A percentile compares a stretch with the other conserved stretches of the same genome.
These are phyloP conservation scores for Fusarium sublunatum DNA, from an alignment of 2,329 filamentous ascomycete genomes.

Conservation along the genomic window DNA sequence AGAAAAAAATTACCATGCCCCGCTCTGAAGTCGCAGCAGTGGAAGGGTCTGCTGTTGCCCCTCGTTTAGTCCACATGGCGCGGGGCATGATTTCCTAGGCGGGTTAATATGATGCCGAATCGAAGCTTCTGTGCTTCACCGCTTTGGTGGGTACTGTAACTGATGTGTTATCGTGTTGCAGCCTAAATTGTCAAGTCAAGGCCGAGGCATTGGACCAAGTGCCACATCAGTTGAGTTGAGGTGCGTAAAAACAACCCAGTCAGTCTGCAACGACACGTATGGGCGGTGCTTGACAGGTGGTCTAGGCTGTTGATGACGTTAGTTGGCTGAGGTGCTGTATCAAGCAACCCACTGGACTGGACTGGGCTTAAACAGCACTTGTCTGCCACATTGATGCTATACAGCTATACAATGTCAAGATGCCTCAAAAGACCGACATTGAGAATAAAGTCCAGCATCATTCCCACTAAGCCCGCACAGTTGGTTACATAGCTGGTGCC, in stretches of 20 bases:
- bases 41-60: conserved; percentile 33
- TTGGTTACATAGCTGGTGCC: conserved; percentile 3
- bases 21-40: conserved; percentile 21
- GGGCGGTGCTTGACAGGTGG: background rate
- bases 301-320: conserved; percentile 28
- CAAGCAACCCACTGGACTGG: conserved; percentile 7
- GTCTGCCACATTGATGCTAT: conserved; percentile 18
- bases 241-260: conserved; percentile 7
- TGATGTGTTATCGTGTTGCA: background rate
- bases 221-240: conserved; percentile 6
- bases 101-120: conserved; percentile 14
- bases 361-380: conserved; percentile 5
- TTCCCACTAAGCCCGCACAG: conserved; percentile 1
- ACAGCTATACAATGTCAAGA: background rate
- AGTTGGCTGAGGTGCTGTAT: background rate
- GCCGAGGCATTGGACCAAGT: conserved; percentile 5
- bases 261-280: conserved; percentile 3
- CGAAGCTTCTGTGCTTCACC: conserved; percentile 19
- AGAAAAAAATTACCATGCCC: conserved; percentile 39
- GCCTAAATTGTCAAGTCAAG: background rate
- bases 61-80: conserved; percentile 39
- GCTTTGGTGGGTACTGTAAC: background rate
- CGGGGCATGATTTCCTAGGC: conserved; percentile 35
- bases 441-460: conserved; percentile 4
- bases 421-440: too few relatives aligned